Conservation (phyloP, 1,139 yeast genomes). For the Lodderomyces theae region DNA sequence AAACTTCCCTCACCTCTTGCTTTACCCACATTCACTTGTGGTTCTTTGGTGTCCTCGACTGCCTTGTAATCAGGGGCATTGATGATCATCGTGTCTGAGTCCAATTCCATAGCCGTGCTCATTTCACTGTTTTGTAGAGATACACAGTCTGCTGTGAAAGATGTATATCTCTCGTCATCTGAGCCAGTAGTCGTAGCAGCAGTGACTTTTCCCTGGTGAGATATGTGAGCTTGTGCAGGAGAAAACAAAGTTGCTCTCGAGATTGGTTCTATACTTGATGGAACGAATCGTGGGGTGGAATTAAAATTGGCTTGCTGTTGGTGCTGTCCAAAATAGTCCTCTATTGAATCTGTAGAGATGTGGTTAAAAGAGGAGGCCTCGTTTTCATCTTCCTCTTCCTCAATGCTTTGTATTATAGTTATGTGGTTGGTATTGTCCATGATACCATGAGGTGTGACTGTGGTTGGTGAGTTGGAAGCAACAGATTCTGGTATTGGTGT, state of each 20-base stretch:
- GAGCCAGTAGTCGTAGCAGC: background rate
- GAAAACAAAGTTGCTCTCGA: conserved; percentile 4
- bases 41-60: background rate
- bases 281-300: background rate
- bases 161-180: conserved; percentile 21
- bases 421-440: conserved; percentile 7
- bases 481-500: conserved; percentile 2
- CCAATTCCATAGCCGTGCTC: conserved; percentile 24
- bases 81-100: conserved; percentile 6
- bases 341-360: background rate
- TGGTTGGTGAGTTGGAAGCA: conserved; percentile 1
- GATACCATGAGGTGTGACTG: conserved; percentile 3
- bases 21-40: background rate
- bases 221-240: conserved; percentile 3
- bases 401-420: conserved; percentile 10
- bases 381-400: conserved; percentile 8
- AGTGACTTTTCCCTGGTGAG: conserved; percentile 2
- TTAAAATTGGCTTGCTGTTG: too few relatives aligned
- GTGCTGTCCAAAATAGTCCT: background rate
- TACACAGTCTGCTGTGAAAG: conserved; percentile 39
- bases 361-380: conserved; percentile 4
- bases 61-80: conserved; percentile 3
- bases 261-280: background rate
- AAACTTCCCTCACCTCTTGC: background rate
- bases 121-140: conserved; percentile 41